A percentile compares a stretch with the other conserved stretches of the same genome.
phyloP scores from a whole-genome alignment of 495 filamentous ascomycete species.

The Neurospora discreta region DNA sequence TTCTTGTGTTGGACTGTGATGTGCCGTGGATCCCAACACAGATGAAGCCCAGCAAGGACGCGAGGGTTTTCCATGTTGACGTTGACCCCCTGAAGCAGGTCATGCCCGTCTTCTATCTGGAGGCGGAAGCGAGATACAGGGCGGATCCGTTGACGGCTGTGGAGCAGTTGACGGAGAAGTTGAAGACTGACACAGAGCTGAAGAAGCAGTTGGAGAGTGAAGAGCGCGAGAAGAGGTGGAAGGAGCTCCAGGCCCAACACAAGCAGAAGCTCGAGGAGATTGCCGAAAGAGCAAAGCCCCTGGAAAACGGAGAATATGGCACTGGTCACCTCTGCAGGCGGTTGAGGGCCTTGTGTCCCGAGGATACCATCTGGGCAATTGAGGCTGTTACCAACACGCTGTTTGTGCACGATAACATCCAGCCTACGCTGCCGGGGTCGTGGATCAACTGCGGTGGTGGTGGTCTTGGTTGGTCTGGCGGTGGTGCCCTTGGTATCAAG shows the following conservation, averaged over 20 bases:
- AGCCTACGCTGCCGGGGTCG: conserved; percentile 61
- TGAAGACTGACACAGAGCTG: conserved; percentile 36
- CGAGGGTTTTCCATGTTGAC: conserved; percentile 72
- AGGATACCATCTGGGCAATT: conserved; percentile 72
- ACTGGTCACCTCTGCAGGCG: conserved; percentile 56
- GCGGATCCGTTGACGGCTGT: conserved; percentile 62
- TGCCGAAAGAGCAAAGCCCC: conserved; percentile 40
- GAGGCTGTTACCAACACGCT: conserved; percentile 80
- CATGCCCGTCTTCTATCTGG: conserved; percentile 75
- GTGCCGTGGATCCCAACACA: conserved; percentile 56
- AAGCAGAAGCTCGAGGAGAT: conserved; percentile 49
- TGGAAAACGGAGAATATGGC: conserved; percentile 55
- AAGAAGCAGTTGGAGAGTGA: conserved; percentile 36
- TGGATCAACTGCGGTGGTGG: conserved; percentile 95
- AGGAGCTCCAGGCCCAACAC: conserved; percentile 48
- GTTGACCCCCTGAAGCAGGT: conserved; percentile 79
- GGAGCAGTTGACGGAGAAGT: conserved; percentile 52
- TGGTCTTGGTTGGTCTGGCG: conserved; percentile 91
- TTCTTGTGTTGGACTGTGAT: conserved; percentile 78
- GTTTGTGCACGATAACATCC: conserved; percentile 73
- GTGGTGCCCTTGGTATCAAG: conserved; percentile 78
- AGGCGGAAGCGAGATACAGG: conserved; percentile 61
- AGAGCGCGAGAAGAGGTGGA: conserved; percentile 38
- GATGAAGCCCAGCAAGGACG: conserved; percentile 46
- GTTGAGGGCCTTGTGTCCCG: conserved; percentile 53